Conservation (phyloP, 495 filamentous ascomycete species). For the Penicillium paxilli region DNA sequence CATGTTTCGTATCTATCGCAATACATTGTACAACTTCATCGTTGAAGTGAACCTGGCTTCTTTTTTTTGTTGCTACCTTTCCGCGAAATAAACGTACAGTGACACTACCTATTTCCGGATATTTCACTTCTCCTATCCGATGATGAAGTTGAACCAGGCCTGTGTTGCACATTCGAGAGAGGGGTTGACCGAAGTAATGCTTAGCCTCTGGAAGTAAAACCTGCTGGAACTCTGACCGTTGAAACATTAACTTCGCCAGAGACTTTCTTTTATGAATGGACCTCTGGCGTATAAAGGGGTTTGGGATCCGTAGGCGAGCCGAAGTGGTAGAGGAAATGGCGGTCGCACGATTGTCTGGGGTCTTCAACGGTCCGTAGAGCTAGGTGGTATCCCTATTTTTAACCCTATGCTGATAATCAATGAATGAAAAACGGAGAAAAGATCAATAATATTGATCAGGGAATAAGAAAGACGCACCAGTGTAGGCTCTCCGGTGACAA, state of each 20-base stretch:
- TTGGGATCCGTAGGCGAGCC: neutral
- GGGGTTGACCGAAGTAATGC: neutral
- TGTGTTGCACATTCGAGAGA: neutral
- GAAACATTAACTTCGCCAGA: neutral
- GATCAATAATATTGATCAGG: neutral
- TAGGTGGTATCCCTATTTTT: neutral
- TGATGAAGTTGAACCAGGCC: neutral
- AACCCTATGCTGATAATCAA: neutral
- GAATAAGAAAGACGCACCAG: neutral
- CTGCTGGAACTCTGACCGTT: neutral
- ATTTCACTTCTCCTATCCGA: neutral
- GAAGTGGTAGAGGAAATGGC: neutral
- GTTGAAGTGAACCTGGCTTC: neutral
- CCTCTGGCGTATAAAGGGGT: neutral
- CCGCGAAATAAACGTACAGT: neutral
- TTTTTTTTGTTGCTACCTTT: neutral
- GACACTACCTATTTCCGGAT: neutral
- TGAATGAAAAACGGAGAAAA: neutral
- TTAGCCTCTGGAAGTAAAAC: neutral
- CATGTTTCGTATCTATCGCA: neutral
- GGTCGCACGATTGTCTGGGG: neutral
- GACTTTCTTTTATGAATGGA: neutral
- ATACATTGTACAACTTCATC: neutral
- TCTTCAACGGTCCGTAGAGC: neutral
- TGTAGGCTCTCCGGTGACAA: neutral